phyloP scores from a whole-genome alignment of 2,329 filamentous ascomycete species.

The Fusarium anthophilum region DNA sequence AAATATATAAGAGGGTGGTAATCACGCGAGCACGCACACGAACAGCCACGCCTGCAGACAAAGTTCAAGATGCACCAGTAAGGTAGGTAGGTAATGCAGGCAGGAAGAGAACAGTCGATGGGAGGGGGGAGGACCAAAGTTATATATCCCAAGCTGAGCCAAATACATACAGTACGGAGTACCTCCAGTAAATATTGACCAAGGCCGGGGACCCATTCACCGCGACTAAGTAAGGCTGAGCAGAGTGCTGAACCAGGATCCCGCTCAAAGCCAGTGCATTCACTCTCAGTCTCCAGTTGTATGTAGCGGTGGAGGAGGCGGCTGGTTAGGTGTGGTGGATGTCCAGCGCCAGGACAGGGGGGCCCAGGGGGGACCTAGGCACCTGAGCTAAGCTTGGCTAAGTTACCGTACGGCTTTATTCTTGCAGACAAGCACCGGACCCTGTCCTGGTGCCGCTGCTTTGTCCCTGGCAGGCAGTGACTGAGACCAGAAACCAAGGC shows the following conservation, averaged over 20 bases:
- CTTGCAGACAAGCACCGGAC: constrained; percentile 35
- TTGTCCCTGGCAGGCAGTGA: constrained; percentile 17
- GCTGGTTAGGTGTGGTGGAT: constrained; percentile 39
- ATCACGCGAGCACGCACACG: constrained; percentile 43
- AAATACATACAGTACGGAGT: constrained; percentile 18
- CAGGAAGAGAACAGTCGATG: constrained; percentile 2
- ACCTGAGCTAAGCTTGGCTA: constrained; percentile 30
- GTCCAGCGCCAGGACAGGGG: constrained; percentile 33
- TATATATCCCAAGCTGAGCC: constrained; percentile 38
- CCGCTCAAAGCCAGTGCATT: constrained; percentile 20
- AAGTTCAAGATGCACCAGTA: constrained; percentile 24
- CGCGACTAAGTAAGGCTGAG: constrained; percentile 44
- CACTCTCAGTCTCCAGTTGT: constrained; percentile 4
- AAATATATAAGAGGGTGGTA: constrained; percentile 23
- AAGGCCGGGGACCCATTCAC: constrained; percentile 30
- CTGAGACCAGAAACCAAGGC: background rate
- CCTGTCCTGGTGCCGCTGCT: constrained; percentile 10
- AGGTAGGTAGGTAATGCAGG: constrained; percentile 17
- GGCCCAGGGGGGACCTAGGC: constrained; percentile 25
- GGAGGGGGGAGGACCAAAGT: constrained; percentile 33
- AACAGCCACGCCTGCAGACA: constrained; percentile 31
- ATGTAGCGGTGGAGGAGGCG: constrained; percentile 35
- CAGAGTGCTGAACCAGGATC: constrained; percentile 36
- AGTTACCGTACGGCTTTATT: constrained; percentile 34
- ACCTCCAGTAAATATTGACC: constrained; percentile 33